Evolutionary conservation across 768 basidiomycete genomes (phyloP), one percentile per base, ranked within the genome.

Genomic region (Agrocybe pediades): DNA sequence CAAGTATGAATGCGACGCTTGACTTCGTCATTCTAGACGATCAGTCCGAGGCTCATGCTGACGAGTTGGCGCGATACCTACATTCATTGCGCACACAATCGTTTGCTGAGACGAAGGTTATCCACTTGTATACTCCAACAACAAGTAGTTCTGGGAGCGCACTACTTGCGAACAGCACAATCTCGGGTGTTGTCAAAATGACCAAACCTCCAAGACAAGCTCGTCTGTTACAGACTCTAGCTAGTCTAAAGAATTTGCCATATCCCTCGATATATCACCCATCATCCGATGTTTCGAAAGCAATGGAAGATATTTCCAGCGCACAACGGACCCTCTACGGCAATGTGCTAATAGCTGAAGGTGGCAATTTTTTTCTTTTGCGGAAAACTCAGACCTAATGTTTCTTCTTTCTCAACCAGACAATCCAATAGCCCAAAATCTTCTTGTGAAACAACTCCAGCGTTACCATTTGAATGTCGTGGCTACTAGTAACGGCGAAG

Each of bases 111-210:
- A 84, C 86, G 3, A 86, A 85, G 69, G 70, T 88, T 50, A 75
- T 90, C 13, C 87, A 89, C 56, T 71, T 90, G 17, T 88, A 87
- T 64, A 88, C 87, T 1, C 88, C 87, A 1, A 86, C 84, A 1
- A 83, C 84, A 19, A 84, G 80, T 56, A 73, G 78, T 33, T 74
- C 80, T 6, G 80, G 82, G 16, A 77, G 79, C 40, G 71, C 76
- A 1, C 71, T 82, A 16, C 81, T 85, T 52, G 71, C 73, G 24
- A 78, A 72, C 41, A 82, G 68, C 55, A 75, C 71, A 43, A 76
- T 74, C 25, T 75, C 82, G 0, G 83, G 83, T 11, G 78, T 88
- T 6, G 73, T 83, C 21, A 82, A 84, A 56, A 83, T 88, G 76
- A 87, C 85, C 8, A 89, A 88, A 65, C 87, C 87, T 0, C 85